Evolutionary conservation across 441 rosid species (phyloP).

Genomic region (Gossypium schwendimanii): DNA sequence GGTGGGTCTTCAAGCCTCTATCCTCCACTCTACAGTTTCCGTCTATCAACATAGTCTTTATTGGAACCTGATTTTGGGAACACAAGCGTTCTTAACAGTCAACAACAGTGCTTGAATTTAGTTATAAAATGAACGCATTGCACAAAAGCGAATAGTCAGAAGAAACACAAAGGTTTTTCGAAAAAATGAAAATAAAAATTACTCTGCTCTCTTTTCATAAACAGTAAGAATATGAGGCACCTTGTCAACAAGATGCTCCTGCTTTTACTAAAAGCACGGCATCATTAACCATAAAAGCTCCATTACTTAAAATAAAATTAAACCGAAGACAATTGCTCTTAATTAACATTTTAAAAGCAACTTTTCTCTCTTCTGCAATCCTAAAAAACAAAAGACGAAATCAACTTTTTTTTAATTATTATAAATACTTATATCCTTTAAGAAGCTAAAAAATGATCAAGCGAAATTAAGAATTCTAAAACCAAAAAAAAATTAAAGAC

Average conservation of each 20-base stretch:
- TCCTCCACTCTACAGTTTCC: conserved; percentile 99
- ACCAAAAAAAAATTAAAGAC: conserved; percentile 19
- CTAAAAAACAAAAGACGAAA: neutral
- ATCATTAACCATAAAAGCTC: neutral
- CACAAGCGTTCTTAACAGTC: neutral
- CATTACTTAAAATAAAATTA: neutral
- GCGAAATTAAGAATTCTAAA: neutral
- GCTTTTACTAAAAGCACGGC: conserved; percentile 17
- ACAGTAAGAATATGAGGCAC: neutral
- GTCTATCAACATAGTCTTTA: conserved; percentile 87
- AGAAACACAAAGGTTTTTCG: neutral
- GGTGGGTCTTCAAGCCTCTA: conserved; percentile 97
- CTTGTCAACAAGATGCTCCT: conserved; percentile 16
- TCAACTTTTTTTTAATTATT: neutral
- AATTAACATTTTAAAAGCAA: neutral
- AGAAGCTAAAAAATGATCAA: conserved; percentile 11
- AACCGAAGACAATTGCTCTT: neutral
- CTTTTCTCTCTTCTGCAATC: neutral
- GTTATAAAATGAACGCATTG: neutral
- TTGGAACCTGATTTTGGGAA: conserved; percentile 64
- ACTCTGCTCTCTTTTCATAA: neutral
- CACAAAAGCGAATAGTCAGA: neutral
- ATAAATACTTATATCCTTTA: neutral
- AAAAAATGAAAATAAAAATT: neutral
- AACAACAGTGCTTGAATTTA: neutral